Evolutionary conservation across 306 rosid species (phyloP).

Genomic region (Prunus kanzakura): DNA sequence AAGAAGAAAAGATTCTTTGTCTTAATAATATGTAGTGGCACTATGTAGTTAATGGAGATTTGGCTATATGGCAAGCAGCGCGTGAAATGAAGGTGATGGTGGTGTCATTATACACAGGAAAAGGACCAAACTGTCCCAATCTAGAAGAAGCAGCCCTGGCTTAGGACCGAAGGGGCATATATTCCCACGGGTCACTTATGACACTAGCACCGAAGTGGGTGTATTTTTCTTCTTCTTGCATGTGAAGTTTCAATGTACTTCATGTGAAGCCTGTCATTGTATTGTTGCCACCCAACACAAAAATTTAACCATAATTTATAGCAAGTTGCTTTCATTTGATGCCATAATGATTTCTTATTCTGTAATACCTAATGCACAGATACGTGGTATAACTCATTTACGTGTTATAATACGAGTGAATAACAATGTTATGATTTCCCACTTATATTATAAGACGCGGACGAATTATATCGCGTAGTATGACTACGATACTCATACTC

Average conservation of each 20-base stretch:
- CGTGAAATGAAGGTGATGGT: not conserved
- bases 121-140: not conserved
- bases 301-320: no score
- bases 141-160: not conserved
- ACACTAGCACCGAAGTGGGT: not conserved
- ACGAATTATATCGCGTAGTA: no score
- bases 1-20: not conserved
- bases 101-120: no score
- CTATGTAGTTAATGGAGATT: not conserved
- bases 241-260: constrained; percentile 14
- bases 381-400: no score
- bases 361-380: no score
- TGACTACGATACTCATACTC: no score
- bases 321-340: no score
- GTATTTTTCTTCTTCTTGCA: not conserved
- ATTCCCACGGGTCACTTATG: constrained; percentile 24
- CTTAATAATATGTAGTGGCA: not conserved
- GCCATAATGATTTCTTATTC: no score
- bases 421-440: no score
- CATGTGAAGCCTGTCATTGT: constrained; percentile 11
- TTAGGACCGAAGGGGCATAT: not conserved
- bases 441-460: no score
- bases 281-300: no score
- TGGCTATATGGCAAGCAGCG: not conserved
- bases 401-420: no score